Base-by-base conservation (phyloP, 106 monocot genomes). In the Amphibolis antarctica region DNA sequence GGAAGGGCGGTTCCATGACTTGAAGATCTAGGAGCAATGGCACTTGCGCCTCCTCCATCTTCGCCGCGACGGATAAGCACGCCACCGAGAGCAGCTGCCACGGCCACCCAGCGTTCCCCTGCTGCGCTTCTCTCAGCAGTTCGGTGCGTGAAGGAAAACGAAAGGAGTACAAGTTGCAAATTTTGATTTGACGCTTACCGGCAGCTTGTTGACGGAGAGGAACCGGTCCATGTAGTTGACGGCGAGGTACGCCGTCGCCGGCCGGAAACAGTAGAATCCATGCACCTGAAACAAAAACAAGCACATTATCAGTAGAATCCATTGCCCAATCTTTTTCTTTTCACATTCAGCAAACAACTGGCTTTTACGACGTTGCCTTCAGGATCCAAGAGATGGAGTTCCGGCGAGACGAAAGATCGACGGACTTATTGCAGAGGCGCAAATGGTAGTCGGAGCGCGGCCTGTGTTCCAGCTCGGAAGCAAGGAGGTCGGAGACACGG, bases 141-240 rank as follows among this genome's bases (percentile, higher is more conserved):
- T 21, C 9, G 27, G 43, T 22, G 4, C 22, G 1, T 21, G 21
- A 26, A 2, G 0, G 36, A 15, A 47, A 1, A 22, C 18, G 14
- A 54, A 42, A 66, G 4, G 53, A 20, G 9, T 25, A 10, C 9
- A 19, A 1, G 22, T 31, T 53, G 1, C 18, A 45, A 10, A 18
- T 14, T 5, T 24, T 1, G 46, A 63, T 5, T 46, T 5, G 47
- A 46, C 55, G 9, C 64, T 12, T 79, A 85, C 84, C 19, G 86
- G 86, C 12, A 92, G 81, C 9, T 71, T 14, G 56, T 71, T 63
- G 43, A 54, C 52, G 53, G 92, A 92, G 75, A 92, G 87, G 68
- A 87, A 92, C 42, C 87, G 86, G 65, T 92, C 87, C 69, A 92
- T 68, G 75, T 92, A 92, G 79, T 72, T 84, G 64, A 92, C 77